These are phyloP conservation scores for Butyriboletus loyo DNA, from an alignment of 768 basidiomycete species.

Conservation along the genomic window DNA sequence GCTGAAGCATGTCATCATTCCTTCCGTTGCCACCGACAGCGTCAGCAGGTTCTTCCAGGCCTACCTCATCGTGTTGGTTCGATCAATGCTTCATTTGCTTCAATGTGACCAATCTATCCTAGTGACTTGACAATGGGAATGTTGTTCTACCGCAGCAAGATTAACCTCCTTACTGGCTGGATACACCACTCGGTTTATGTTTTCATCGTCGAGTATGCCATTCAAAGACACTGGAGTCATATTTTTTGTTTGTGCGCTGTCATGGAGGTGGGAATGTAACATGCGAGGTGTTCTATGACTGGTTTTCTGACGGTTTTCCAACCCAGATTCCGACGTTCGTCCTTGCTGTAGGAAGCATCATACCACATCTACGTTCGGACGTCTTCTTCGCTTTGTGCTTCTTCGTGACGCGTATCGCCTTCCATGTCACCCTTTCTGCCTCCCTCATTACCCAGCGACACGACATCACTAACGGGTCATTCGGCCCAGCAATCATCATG, in stretches of 20 bases:
- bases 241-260: constrained; percentile 43
- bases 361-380: constrained; percentile 45
- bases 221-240: constrained; percentile 35
- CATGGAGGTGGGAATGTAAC: constrained; percentile 42
- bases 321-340: constrained; percentile 53
- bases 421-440: constrained; percentile 41
- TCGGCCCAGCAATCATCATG: constrained; percentile 40
- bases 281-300: not conserved
- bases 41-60: constrained; percentile 43
- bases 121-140: constrained; percentile 47
- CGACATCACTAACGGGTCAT: constrained; percentile 32
- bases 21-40: constrained; percentile 22
- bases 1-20: constrained; percentile 23
- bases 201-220: constrained; percentile 38
- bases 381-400: constrained; percentile 47
- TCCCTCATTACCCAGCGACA: constrained; percentile 32
- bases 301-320: not conserved
- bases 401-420: constrained; percentile 48
- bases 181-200: constrained; percentile 47
- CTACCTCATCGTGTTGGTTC: constrained; percentile 38
- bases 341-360: constrained; percentile 44
- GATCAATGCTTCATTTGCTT: constrained; percentile 11
- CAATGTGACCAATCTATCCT: constrained; percentile 9
- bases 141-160: constrained; percentile 43
- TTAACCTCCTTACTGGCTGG: constrained; percentile 56